Evolutionary conservation across 2,329 filamentous ascomycete genomes (phyloP), one percentile per base, ranked within the genome.

Genomic region (Monilinia aucupariae): DNA sequence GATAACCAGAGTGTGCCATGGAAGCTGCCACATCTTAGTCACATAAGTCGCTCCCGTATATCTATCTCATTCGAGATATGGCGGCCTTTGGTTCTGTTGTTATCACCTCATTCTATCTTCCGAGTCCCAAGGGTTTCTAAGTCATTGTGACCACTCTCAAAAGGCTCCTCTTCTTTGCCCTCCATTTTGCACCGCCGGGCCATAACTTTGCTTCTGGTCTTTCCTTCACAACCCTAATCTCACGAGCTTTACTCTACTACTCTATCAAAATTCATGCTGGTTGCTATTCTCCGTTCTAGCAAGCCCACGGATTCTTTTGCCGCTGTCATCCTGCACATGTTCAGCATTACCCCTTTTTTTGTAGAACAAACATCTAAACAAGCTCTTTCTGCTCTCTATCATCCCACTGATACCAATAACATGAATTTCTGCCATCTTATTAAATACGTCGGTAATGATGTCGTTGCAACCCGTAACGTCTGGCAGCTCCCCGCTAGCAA

Each of bases 101-200:
- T 8, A 9, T 13, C 1, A 1, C 6, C 25, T 3, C 0, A 15
- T 30, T 17, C 17, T n/a, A 3, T 43, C 25, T 9, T 43, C 0
- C 2, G 9, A 8, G 3, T 32, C 25, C 20, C 13, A 15, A 15
- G 2, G 15, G 2, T 32, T 45, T 8, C 25, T 34, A 56, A 4
- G 54, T 20, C 8, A 34, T 25, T 7, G 32, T 47, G 7, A 47
- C 27, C 3, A 25, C 2, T 15, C 41, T 56, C 39, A 56, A 56
- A 1, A 27, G 41, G 2, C 20, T 34, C 41, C 8, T 5, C 4
- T 10, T 47, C 27, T 47, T 56, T 7, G 32, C 41, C 20, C 12
- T 47, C 54, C 41, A 20, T 12, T 22, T 34, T 20, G 30, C 27
- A 7, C 20, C 12, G 4, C 13, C n/a, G 0, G 41, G 27, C 54